Evolutionary conservation across 2,329 filamentous ascomycete species (phyloP), one percentile per base, ranked within the genome.

Genomic region (Esteya vermicola): DNA sequence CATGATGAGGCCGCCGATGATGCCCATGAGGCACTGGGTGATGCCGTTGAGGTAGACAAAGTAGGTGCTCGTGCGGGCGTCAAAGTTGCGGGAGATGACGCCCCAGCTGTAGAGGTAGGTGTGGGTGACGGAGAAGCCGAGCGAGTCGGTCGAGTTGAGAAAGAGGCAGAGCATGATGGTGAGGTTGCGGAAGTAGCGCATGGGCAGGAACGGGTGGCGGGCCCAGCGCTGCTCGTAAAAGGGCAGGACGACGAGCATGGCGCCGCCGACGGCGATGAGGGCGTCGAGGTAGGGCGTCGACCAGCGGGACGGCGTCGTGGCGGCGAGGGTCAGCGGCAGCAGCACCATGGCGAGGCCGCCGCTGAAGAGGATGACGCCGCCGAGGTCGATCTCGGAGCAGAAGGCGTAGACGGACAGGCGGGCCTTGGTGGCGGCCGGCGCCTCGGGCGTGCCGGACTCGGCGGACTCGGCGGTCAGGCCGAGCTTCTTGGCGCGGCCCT

Each of bases 101-200:
- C 55, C 56, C 66, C 65, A 70, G 21, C 62, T 50, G 45, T 67
- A 67, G 7, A 70, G 53, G 47, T 68, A 68, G 6, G 62, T 61
- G 47, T 69, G 64, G 0, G 64, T 67, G 34, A 54, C 55, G 14
- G 52, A 46, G 46, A 66, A 67, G 13, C 59, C 62, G 33, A 68
- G 48, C 6, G 55, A 54, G 45, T 70, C 67, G 26, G 62, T 48
- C 10, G 58, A 51, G 10, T 58, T 58, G 12, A 67, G 52, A 1
- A 62, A 36, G 9, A 62, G 52, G 13, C 58, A 58, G 13, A 65
- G 49, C 16, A 61, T 47, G 21, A 71, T 64, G 12, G 63, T 60
- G 6, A 54, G 41, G 30, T 60, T 62, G 22, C 54, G 54, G 48
- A 70, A 62, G 47, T 68, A 70, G 18, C 53, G 55, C 3, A 60